Evolutionary conservation across 768 basidiomycete genomes (phyloP).

Genomic region (Cystobasidium onofrii): DNA sequence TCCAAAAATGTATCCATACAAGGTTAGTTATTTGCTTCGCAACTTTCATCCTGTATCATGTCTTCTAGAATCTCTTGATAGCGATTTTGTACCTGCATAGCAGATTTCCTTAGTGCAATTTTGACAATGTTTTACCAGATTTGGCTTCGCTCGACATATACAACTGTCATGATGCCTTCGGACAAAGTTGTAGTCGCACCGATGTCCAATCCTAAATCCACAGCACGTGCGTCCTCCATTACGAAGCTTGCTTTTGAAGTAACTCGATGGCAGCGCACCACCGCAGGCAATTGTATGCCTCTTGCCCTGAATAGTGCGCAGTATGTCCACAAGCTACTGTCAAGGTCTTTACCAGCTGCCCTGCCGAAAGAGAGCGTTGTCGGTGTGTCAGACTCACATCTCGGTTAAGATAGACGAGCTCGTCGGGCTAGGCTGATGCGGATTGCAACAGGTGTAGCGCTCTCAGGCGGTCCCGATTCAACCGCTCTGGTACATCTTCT

Average conservation of each 20-base stretch:
- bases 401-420: background rate
- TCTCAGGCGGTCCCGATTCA: background rate
- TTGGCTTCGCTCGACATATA: no score
- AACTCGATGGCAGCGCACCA: background rate
- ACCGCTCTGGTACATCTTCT: background rate
- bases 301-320: background rate
- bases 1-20: background rate
- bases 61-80: background rate
- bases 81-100: background rate
- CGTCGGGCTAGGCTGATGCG: background rate
- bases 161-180: no score
- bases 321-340: background rate
- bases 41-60: background rate
- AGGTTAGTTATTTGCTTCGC: background rate
- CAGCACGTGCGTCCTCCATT: background rate
- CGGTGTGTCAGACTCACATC: background rate
- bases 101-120: background rate
- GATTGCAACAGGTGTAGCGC: background rate
- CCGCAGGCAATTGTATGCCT: background rate
- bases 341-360: background rate
- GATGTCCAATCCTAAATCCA: background rate
- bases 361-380: background rate
- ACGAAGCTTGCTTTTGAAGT: background rate
- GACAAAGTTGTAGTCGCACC: no score
- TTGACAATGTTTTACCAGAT: no score